These are phyloP conservation scores for Cordyceps farinosa DNA, from an alignment of 2,329 filamentous ascomycete species.

Conservation along the genomic window DNA sequence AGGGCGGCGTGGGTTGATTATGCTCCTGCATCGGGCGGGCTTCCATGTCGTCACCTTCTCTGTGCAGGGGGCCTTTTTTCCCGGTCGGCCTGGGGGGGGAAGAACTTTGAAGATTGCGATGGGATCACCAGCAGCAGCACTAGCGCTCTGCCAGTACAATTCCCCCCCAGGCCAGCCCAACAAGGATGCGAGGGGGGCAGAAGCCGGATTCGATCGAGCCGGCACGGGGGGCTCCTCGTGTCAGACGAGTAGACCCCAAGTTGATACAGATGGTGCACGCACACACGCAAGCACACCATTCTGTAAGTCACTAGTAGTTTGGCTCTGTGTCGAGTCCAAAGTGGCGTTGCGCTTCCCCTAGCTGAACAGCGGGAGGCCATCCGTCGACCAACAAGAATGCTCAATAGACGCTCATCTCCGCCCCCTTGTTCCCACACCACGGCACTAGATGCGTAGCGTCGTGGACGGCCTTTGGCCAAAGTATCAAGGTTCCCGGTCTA, in stretches of 20 bases:
- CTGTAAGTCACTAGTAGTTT: not conserved
- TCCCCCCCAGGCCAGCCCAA: not conserved
- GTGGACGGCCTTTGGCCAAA: not conserved
- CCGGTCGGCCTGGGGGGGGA: not conserved
- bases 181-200: not conserved
- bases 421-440: not conserved
- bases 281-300: not conserved
- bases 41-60: not conserved
- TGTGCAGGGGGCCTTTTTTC: not conserved
- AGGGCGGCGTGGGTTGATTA: not conserved
- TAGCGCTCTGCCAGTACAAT: not conserved
- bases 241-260: not conserved
- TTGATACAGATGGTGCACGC: not conserved
- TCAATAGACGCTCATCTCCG: slow-evolving; percentile 11
- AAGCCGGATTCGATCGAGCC: not conserved
- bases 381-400: slow-evolving; percentile 9
- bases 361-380: not conserved
- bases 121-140: not conserved
- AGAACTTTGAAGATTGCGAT: not conserved
- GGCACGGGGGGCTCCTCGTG: not conserved
- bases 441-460: not conserved
- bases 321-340: not conserved
- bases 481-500: not conserved
- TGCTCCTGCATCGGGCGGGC: not conserved
- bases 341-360: slow-evolving; percentile 9